phyloP scores from a whole-genome alignment of 495 filamentous ascomycete species.

The Xylaria grammica region DNA sequence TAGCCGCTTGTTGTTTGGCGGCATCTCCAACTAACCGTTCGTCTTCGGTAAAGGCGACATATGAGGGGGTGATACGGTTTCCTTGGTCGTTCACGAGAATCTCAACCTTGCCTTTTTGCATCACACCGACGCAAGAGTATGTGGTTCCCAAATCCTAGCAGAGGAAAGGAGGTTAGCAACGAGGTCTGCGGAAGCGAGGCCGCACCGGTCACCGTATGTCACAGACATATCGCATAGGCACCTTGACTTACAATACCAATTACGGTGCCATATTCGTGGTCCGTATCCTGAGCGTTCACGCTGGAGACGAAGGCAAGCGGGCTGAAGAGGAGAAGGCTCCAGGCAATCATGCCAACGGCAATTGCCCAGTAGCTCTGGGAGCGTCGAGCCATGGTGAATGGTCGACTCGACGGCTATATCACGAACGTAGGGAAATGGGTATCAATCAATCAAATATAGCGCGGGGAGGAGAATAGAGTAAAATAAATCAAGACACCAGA shows the following conservation, averaged over 20 bases:
- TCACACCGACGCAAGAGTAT: conserved; percentile 98
- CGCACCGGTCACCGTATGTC: neutral
- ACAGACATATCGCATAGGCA: neutral
- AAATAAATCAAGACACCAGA: conserved; percentile 22
- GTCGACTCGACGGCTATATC: conserved; percentile 15
- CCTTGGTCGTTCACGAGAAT: conserved; percentile 97
- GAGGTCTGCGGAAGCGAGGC: neutral
- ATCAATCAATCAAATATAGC: conserved; percentile 17
- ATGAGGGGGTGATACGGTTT: conserved; percentile 98
- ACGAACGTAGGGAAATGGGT: conserved; percentile 12
- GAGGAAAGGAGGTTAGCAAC: conserved; percentile 20
- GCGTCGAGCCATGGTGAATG: conserved; percentile 56
- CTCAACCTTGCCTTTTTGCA: conserved; percentile 98
- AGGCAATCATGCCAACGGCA: conserved; percentile 75
- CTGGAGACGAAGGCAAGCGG: conserved; percentile 72
- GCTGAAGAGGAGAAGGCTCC: conserved; percentile 82
- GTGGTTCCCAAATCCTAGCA: conserved; percentile 89
- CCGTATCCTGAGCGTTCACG: conserved; percentile 74
- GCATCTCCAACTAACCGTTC: conserved; percentile 97
- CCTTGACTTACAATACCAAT: conserved; percentile 78
- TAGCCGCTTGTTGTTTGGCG: conserved; percentile 98
- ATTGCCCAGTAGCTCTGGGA: conserved; percentile 59
- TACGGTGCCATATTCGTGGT: conserved; percentile 80
- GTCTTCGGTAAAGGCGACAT: conserved; percentile 98
- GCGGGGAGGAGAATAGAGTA: conserved; percentile 15